Conservation (phyloP, 1,284 basidiomycete species). For the Pseudomicrostroma phylloplanum region DNA sequence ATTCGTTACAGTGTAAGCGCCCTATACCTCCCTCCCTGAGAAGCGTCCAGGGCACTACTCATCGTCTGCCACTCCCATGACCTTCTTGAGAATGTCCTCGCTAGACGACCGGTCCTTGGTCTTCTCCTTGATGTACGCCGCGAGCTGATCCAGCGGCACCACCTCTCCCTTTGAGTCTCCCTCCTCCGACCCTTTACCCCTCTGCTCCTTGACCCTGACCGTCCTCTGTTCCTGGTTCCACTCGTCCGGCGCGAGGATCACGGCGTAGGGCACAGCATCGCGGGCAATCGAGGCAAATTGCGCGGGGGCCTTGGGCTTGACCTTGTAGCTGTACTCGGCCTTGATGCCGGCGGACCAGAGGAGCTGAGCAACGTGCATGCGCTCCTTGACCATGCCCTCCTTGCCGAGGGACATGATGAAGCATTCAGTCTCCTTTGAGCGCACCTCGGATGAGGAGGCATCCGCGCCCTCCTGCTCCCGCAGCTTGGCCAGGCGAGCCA, state of each 20-base stretch:
- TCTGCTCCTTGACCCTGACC: constrained; percentile 87
- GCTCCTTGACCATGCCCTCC: constrained; percentile 78
- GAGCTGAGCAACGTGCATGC: constrained; percentile 74
- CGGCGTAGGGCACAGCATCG: constrained; percentile 83
- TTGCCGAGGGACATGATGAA: constrained; percentile 83
- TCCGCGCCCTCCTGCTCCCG: constrained; percentile 58
- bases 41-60: too few relatives aligned
- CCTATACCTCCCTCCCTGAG: too few relatives aligned
- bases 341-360: constrained; percentile 83
- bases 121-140: constrained; percentile 59
- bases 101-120: constrained; percentile 18
- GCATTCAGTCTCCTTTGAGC: constrained; percentile 87
- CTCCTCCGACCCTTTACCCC: constrained; percentile 59
- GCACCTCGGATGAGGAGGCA: constrained; percentile 51
- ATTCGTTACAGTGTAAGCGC: too few relatives aligned
- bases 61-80: constrained; percentile 5
- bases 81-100: constrained; percentile 5
- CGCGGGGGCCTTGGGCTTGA: constrained; percentile 62
- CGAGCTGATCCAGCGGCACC: constrained; percentile 57
- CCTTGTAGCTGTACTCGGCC: constrained; percentile 90
- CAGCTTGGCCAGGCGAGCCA: constrained; percentile 63
- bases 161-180: constrained; percentile 63
- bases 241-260: constrained; percentile 83
- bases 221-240: constrained; percentile 58
- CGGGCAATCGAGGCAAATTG: constrained; percentile 89